Evolutionary conservation across 148 eudicot genomes (phyloP).

Genomic region (Limonium bicolor): DNA sequence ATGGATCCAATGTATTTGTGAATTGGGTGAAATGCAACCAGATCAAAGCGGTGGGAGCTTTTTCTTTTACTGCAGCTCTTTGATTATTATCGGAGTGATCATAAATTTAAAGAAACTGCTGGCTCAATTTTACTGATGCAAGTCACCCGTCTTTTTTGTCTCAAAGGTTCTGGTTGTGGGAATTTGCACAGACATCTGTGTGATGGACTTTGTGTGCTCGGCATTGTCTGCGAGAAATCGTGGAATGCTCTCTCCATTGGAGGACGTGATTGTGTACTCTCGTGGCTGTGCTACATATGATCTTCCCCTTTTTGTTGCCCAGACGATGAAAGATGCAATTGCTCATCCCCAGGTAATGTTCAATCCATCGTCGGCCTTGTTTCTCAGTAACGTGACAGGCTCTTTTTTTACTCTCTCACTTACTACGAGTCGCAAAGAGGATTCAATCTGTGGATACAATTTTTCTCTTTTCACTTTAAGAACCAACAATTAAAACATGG

Average conservation of each 20-base stretch:
- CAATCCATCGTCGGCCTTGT: too few relatives aligned
- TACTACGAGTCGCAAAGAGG: too few relatives aligned
- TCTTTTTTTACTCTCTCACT: too few relatives aligned
- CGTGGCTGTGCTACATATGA: slow-evolving; percentile 80
- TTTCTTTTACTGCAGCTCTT: background rate
- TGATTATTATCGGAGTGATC: too few relatives aligned
- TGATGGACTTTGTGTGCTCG: slow-evolving; percentile 77
- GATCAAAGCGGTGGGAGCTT: slow-evolving; percentile 53
- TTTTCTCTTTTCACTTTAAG: too few relatives aligned
- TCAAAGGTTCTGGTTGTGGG: slow-evolving; percentile 88
- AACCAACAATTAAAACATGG: too few relatives aligned
- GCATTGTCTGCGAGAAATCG: slow-evolving; percentile 81
- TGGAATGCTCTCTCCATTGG: slow-evolving; percentile 52
- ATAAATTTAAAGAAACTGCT: too few relatives aligned
- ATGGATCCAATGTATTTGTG: slow-evolving; percentile 80
- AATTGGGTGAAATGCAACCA: slow-evolving; percentile 76
- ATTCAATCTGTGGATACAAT: too few relatives aligned
- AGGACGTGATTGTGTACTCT: slow-evolving; percentile 82
- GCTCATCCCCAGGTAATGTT: slow-evolving; percentile 95
- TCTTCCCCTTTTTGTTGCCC: slow-evolving; percentile 59
- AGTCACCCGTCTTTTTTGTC: slow-evolving; percentile 1
- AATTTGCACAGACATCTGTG: slow-evolving; percentile 90
- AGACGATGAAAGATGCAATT: slow-evolving; percentile 32
- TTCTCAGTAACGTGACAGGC: too few relatives aligned
- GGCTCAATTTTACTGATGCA: too few relatives aligned